Base-by-base conservation (phyloP, 2,329 filamentous ascomycete species). In the Camptophora hylomeconis region DNA sequence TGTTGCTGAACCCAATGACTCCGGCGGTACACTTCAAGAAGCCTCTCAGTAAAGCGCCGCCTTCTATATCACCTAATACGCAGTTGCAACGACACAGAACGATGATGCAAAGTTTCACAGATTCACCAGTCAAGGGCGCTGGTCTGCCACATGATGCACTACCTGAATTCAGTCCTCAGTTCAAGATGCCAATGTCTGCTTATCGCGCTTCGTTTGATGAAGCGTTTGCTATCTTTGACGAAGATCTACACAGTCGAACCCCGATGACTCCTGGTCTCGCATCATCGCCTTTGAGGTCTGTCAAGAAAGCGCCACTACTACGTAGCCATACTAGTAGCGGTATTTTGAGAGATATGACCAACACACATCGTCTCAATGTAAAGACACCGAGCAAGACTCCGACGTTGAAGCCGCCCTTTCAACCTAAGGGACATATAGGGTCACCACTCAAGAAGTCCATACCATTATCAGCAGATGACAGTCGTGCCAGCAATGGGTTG, bases 51-150 rank as follows among this genome's bases (percentile, higher is more conserved):
- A 65, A 68, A 32, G 68, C 72, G 17, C 80, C 72, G 4, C 65
- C 80, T 30, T 93, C 87, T 1, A 77, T 82, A 11, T 95, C 87
- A 9, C 87, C 89, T 2, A 92, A 89, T 49, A 94, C 87, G 7
- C 93, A 92, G 48, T 67, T 95, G 12, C 75, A 78, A 33, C 75
- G 89, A 41, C 89, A 95, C 50, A 80, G 87, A 31, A 76, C 87
- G 46, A 77, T 74, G 41, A 82, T 95, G 38, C 69, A 70, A 35
- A 70, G 80, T 41, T 72, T 93, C 62, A 72, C 92, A 24, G 80
- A 82, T 32, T 89, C 82, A 4, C 83, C 83, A 3, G 61, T 72
- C 28, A 61, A 61, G 36, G 52, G 54, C 28, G 40, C 59, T 15
- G 58, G 57, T 5, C 42, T 60, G 5, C 46, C 48, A 5, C 52